A percentile compares a stretch with the other conserved stretches of the same genome.
phyloP scores from a whole-genome alignment of 1,284 basidiomycete species.

The Sphaerobolus stellatus region DNA sequence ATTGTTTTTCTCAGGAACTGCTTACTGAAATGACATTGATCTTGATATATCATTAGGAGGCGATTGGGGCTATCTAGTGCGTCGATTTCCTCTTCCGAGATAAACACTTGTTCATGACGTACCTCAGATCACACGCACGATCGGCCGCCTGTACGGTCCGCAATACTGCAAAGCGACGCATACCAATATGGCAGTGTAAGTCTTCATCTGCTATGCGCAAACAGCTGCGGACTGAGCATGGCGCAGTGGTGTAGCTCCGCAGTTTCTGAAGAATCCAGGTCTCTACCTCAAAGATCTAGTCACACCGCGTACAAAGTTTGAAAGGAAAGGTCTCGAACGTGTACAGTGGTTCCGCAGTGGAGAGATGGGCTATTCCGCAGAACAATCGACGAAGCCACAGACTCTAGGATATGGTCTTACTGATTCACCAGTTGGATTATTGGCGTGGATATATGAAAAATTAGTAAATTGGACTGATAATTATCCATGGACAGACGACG shows the following conservation, averaged over 20 bases:
- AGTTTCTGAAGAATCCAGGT: conserved; percentile 26
- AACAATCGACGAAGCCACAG: conserved; percentile 54
- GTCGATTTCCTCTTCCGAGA: conserved; percentile 18
- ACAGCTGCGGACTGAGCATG: not conserved
- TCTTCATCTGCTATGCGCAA: conserved; percentile 3
- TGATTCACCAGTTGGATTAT: conserved; percentile 57
- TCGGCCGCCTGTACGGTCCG: conserved; percentile 41
- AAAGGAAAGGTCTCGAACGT: conserved; percentile 38
- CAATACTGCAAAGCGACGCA: conserved; percentile 44
- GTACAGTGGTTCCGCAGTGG: conserved; percentile 28
- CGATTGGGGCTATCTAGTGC: conserved; percentile 48
- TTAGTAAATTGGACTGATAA: conserved; percentile 50
- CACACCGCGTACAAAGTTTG: conserved; percentile 33
- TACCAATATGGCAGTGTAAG: conserved; percentile 41
- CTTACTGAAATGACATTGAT: not conserved
- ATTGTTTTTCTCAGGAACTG: not conserved
- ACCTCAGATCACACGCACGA: conserved; percentile 39
- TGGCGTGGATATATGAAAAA: conserved; percentile 65
- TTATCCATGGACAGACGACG: conserved; percentile 52
- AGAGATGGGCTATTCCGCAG: conserved; percentile 41
- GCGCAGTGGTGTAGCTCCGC: conserved; percentile 26
- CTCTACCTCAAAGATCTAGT: conserved; percentile 28
- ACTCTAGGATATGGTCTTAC: conserved; percentile 55
- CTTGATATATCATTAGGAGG: conserved; percentile 29
- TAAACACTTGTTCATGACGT: not conserved